These are phyloP conservation scores for Alnus glutinosa DNA, from an alignment of 306 rosid species.

Conservation along the genomic window DNA sequence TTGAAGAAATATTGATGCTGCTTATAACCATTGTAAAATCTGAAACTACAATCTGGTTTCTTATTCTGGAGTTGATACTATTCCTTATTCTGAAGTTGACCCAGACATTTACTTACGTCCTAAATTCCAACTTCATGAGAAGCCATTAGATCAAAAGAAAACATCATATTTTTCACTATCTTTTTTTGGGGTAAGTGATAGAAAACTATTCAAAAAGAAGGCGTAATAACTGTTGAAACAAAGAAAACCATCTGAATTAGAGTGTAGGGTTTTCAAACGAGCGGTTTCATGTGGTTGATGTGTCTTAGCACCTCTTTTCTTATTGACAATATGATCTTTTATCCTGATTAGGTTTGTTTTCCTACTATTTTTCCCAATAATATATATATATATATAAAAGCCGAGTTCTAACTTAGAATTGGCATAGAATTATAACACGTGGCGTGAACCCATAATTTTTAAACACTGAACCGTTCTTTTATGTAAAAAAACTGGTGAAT, in stretches of 20 bases:
- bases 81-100: not conserved
- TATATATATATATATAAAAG: no score
- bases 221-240: not conserved
- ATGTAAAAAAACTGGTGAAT: no score
- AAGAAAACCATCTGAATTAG: not conserved
- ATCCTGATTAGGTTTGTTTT: not conserved
- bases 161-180: not conserved
- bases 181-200: not conserved
- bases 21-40: not conserved
- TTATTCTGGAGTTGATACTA: not conserved
- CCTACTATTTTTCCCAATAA: not conserved
- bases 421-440: no score
- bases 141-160: not conserved
- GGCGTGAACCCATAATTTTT: no score
- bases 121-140: not conserved
- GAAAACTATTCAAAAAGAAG: not conserved
- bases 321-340: not conserved
- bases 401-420: no score
- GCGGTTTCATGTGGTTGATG: not conserved
- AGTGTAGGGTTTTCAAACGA: conserved; percentile 21
- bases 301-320: not conserved
- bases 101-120: not conserved
- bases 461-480: no score
- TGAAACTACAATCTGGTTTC: not conserved
- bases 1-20: not conserved